Percentiles rank a stretch among this genome's conserved stretches.
phyloP scores from a whole-genome alignment of 352 stramenopile genomes.

The Globisporangium paroecandrum region DNA sequence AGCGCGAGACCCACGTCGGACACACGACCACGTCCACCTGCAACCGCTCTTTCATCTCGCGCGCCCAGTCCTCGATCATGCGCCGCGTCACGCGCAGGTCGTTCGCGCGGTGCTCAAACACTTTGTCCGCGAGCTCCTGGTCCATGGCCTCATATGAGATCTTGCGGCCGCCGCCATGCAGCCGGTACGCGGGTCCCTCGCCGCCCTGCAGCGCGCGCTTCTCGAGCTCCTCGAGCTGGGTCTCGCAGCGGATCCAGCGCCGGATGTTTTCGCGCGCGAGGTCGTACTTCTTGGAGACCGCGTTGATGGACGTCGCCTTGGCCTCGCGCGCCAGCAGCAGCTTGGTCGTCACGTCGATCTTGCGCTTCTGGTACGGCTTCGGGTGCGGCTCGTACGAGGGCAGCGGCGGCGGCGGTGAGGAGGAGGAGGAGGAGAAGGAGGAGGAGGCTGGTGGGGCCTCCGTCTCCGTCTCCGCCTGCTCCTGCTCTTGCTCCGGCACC shows the following conservation, averaged over 20 bases:
- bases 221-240: constrained; percentile 5
- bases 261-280: constrained; percentile 15
- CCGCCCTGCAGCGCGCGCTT: background rate
- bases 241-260: constrained; percentile 14
- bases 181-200: constrained; percentile 2
- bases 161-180: constrained; percentile 7
- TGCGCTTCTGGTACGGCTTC: constrained; percentile 12
- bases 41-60: constrained; percentile 8
- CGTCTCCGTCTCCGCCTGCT: too few relatives aligned
- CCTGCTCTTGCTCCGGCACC: too few relatives aligned
- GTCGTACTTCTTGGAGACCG: constrained; percentile 13
- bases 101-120: constrained; percentile 7
- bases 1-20: constrained; percentile 15
- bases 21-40: constrained; percentile 4
- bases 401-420: too few relatives aligned
- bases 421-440: too few relatives aligned
- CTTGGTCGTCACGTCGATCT: constrained; percentile 16
- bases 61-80: constrained; percentile 11
- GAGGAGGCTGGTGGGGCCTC: too few relatives aligned
- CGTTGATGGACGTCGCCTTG: constrained; percentile 13
- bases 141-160: constrained; percentile 14
- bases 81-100: constrained; percentile 8
- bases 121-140: constrained; percentile 14
- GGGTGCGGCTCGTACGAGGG: background rate
- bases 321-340: constrained; percentile 12